Conservation (phyloP, 2,329 filamentous ascomycete species). For the Dendryphion nanum region DNA sequence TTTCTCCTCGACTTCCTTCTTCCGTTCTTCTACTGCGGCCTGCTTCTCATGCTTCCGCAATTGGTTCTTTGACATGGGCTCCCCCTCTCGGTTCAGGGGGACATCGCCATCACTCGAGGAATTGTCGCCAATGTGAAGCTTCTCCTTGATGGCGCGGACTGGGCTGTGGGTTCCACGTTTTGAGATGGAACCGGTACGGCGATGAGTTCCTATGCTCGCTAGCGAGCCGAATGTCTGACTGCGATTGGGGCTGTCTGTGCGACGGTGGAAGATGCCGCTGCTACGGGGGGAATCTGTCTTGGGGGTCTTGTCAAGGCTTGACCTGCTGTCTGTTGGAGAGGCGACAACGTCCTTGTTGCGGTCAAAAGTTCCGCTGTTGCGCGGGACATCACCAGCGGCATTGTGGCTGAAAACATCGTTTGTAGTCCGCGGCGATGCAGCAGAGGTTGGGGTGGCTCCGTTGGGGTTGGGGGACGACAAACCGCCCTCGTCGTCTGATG, state of each 20-base stretch:
- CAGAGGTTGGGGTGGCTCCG: constrained; percentile 20
- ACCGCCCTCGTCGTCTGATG: constrained; percentile 35
- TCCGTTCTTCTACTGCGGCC: constrained; percentile 45
- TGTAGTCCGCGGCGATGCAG: constrained; percentile 26
- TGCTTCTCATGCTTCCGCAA: constrained; percentile 49
- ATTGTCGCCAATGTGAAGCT: constrained; percentile 36
- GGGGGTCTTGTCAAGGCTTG: constrained; percentile 25
- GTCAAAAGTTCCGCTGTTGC: constrained; percentile 22
- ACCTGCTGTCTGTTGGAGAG: constrained; percentile 30
- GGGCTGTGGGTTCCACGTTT: constrained; percentile 31
- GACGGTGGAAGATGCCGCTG: constrained; percentile 36
- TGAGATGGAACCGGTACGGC: constrained; percentile 23
- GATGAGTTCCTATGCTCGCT: constrained; percentile 12
- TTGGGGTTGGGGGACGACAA: constrained; percentile 31
- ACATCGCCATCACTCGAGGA: constrained; percentile 33
- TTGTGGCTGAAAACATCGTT: constrained; percentile 22
- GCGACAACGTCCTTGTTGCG: constrained; percentile 9
- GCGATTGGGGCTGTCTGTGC: constrained; percentile 36
- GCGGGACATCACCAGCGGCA: constrained; percentile 34
- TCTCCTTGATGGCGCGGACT: constrained; percentile 41
- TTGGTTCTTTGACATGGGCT: constrained; percentile 51
- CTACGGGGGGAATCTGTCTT: constrained; percentile 14
- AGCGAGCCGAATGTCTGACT: constrained; percentile 17
- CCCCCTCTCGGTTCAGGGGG: constrained; percentile 50
- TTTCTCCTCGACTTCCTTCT: constrained; percentile 44